Base-by-base conservation (phyloP, 257 asterid species). In the Rehmannia glutinosa region DNA sequence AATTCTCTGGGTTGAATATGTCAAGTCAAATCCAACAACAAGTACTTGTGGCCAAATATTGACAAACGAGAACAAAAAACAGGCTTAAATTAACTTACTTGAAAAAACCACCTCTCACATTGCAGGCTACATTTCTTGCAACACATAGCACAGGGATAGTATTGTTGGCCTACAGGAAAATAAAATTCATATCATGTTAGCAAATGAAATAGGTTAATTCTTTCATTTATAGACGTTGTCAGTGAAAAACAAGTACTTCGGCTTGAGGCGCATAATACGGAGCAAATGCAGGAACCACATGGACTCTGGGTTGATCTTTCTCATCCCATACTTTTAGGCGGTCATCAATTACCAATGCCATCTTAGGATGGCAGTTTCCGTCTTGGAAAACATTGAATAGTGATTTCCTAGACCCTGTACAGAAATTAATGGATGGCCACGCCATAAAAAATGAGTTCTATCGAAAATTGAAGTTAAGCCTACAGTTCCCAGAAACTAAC, bases 251-350 rank as follows among this genome's bases (percentile, higher is more conserved):
- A 75, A 51, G 49, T 85, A 93, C 98, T 80, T 90, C 98, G 62
- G 98, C 98, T 78, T 86, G 97, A 76, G 98, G 98, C 5, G 98
- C 83, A 86, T 83, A 90, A 81, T 90, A 93, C 1, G 98, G 98
- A 59, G 98, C 93, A 78, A 93, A 93, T 61, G 97, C 96, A 75
- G 98, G 98, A 80, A 93, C 98, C 30, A 90, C 96, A 20, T 93
- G 98, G 71, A 93, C 98, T 74, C 96, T 85, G 50, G 97, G 90
- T 71, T 93, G 98, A 85, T 93, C 98, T 71, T 79, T 86, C 72
- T 93, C 98, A 70, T 93, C 97, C 98, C 98, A 93, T 65, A 93
- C 97, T 85, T 88, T 93, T 52, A 93, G 64, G 66, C 98, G 98
- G 71, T 93, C 98, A 66, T 93, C 98, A 78, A 93, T 84, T 75